phyloP scores from a whole-genome alignment of 108 stramenopile species.

The Conticribra guillardii region DNA sequence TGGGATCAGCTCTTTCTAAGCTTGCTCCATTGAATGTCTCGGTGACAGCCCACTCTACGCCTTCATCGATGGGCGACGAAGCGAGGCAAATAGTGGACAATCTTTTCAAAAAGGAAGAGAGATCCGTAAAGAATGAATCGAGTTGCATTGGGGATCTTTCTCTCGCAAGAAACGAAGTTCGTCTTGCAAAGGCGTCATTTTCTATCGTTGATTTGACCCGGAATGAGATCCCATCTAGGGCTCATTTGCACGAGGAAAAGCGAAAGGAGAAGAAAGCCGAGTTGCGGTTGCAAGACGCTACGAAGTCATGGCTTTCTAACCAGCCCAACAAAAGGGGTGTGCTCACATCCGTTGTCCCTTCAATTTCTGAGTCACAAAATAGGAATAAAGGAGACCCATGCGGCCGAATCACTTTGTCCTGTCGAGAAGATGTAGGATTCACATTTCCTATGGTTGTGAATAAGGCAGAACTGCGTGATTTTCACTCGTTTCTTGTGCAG shows the following conservation, averaged over 20 bases:
- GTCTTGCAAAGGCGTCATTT: slow-evolving; percentile 42
- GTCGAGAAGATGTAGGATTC: slow-evolving; percentile 16
- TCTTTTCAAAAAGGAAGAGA: background rate
- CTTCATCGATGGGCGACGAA: slow-evolving; percentile 20
- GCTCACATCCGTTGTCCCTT: background rate
- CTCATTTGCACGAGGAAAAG: slow-evolving; percentile 20
- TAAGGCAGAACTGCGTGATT: slow-evolving; percentile 29
- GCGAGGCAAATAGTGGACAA: slow-evolving; percentile 3
- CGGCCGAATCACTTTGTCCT: slow-evolving; percentile 29
- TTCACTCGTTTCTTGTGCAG: slow-evolving; percentile 43
- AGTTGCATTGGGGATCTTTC: slow-evolving; percentile 27
- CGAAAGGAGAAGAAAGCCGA: slow-evolving; percentile 15
- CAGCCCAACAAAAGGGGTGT: background rate
- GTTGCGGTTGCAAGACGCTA: slow-evolving; percentile 25
- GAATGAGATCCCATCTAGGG: slow-evolving; percentile 22
- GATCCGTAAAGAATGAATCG: too few species aligned
- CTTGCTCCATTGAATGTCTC: slow-evolving; percentile 45
- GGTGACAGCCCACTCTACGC: slow-evolving; percentile 2
- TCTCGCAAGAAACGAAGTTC: slow-evolving; percentile 35
- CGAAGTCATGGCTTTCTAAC: slow-evolving; percentile 2
- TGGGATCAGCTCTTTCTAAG: slow-evolving; percentile 42
- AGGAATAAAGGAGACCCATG: background rate
- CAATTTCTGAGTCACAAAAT: background rate
- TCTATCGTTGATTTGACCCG: slow-evolving; percentile 34
- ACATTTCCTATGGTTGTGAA: slow-evolving; percentile 26